These are phyloP conservation scores for Themeda triandra DNA, from an alignment of 176 grass and related monocot genomes.

Conservation along the genomic window DNA sequence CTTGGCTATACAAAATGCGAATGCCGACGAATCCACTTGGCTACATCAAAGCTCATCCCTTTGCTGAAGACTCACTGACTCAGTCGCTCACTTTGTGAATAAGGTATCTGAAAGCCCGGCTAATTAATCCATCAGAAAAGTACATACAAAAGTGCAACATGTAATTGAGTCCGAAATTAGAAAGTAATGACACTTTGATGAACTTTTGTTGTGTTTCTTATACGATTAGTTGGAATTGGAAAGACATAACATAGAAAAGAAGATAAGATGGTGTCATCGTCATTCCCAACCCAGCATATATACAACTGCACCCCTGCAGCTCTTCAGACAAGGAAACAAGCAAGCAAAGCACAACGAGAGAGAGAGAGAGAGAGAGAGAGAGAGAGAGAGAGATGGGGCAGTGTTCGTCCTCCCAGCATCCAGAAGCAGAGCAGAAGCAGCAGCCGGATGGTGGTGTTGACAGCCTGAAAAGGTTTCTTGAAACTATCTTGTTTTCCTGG, in stretches of 20 bases:
- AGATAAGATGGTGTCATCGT: neutral
- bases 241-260: neutral
- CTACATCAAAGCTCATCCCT: neutral
- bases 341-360: neutral
- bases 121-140: neutral
- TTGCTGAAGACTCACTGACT: neutral
- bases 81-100: neutral
- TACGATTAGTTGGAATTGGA: neutral
- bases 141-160: neutral
- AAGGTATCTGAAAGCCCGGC: neutral
- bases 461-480: neutral
- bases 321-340: neutral
- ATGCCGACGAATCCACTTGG: too few species aligned
- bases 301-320: neutral
- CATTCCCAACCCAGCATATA: neutral
- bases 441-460: neutral
- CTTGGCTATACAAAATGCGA: neutral
- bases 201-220: neutral
- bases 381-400: slow-evolving; percentile 9
- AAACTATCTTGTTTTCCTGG: neutral
- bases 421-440: neutral
- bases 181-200: neutral
- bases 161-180: too few species aligned
- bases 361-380: neutral
- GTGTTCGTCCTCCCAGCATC: neutral